Evolutionary conservation across 352 stramenopile genomes (phyloP).

Genomic region (Phytophthora litchii): DNA sequence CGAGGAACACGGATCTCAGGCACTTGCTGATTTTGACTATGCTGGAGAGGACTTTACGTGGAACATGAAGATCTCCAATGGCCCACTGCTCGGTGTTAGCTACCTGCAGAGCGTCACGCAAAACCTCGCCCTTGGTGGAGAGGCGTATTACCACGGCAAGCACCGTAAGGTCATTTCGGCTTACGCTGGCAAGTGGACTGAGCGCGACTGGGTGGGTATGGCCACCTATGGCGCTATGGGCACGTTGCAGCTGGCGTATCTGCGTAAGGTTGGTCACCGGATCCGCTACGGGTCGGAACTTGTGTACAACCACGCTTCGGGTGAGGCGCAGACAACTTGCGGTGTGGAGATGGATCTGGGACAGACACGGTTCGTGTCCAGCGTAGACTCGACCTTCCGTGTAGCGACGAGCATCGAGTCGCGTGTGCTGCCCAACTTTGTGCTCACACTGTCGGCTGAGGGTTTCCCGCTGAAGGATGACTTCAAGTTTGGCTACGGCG

Average conservation of each 20-base stretch:
- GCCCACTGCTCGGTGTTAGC: conserved; percentile 80
- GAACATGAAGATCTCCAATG: conserved; percentile 92
- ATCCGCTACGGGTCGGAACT: conserved; percentile 87
- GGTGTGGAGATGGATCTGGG: conserved; percentile 86
- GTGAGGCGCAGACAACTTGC: conserved; percentile 82
- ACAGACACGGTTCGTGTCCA: conserved; percentile 86
- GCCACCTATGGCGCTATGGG: conserved; percentile 81
- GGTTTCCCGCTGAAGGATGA: conserved; percentile 88
- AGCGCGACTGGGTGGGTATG: conserved; percentile 69
- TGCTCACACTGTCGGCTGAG: conserved; percentile 85
- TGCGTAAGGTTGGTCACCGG: conserved; percentile 84
- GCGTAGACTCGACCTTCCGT: conserved; percentile 82
- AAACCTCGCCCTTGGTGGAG: conserved; percentile 76
- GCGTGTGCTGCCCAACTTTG: conserved; percentile 87
- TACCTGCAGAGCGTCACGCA: conserved; percentile 90
- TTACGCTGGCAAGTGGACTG: conserved; percentile 87
- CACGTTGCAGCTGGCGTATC: conserved; percentile 85
- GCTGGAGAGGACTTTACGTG: conserved; percentile 83
- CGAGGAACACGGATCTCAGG: conserved; percentile 79
- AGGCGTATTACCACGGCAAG: conserved; percentile 91
- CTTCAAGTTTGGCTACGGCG: conserved; percentile 92
- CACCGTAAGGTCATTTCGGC: conserved; percentile 85
- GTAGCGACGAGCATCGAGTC: conserved; percentile 85
- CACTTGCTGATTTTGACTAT: conserved; percentile 86
- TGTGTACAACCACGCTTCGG: conserved; percentile 86